Conservation (phyloP, 1,139 yeast genomes). For the Suhomyces kunorum region DNA sequence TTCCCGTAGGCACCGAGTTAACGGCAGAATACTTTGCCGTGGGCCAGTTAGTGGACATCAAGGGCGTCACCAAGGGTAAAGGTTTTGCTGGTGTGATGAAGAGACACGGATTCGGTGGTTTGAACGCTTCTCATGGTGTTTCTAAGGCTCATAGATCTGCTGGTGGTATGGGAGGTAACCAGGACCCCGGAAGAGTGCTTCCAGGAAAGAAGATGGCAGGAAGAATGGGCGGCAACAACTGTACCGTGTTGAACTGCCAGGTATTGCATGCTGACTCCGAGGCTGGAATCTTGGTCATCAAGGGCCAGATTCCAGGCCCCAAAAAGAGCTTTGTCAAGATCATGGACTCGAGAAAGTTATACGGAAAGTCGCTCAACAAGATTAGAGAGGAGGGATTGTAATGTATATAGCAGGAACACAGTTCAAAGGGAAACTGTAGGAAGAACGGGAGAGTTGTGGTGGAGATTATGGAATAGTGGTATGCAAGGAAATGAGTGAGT, state of each 20-base stretch:
- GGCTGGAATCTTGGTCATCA: conserved; percentile 77
- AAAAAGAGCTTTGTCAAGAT: conserved; percentile 72
- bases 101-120: conserved; percentile 89
- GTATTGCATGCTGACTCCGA: conserved; percentile 80
- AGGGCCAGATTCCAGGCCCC: conserved; percentile 93
- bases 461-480: background rate
- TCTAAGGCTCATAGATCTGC: conserved; percentile 92
- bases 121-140: conserved; percentile 94
- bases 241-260: conserved; percentile 74
- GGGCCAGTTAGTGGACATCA: conserved; percentile 83
- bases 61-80: conserved; percentile 85
- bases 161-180: conserved; percentile 96
- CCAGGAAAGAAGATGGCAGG: conserved; percentile 99
- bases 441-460: background rate
- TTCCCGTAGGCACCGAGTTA: conserved; percentile 77
- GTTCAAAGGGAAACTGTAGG: conserved; percentile 1
- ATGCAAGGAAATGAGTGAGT: no score
- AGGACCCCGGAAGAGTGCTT: conserved; percentile 91
- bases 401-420: conserved; percentile 6
- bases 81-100: conserved; percentile 99
- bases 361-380: conserved; percentile 35
- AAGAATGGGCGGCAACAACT: conserved; percentile 79
- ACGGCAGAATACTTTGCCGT: conserved; percentile 79
- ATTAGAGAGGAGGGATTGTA: conserved; percentile 8
- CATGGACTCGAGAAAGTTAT: conserved; percentile 65